These are phyloP conservation scores for Silene noctiflora DNA, from an alignment of 179 eudicot genomes.

Conservation along the genomic window DNA sequence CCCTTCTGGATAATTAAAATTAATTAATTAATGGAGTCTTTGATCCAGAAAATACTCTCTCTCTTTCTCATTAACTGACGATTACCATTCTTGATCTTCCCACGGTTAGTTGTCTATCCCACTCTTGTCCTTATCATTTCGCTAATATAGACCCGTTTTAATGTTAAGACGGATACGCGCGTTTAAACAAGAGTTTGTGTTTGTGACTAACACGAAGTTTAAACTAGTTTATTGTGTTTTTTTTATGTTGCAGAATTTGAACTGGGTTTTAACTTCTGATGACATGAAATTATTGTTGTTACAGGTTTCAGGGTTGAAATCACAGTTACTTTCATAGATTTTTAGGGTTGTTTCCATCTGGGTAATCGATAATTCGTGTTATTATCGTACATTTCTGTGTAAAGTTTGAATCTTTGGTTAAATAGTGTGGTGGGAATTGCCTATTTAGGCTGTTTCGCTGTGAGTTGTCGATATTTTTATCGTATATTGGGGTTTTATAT, in stretches of 20 bases:
- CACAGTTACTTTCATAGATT: not conserved
- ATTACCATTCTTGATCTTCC: not conserved
- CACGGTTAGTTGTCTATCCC: not conserved
- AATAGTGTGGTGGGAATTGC: conserved; percentile 17
- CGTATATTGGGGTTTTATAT: not conserved
- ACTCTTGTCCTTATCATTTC: not conserved
- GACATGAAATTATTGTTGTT: not conserved
- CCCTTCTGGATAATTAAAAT: not conserved
- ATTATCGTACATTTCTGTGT: not conserved
- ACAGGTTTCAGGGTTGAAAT: conserved; percentile 16
- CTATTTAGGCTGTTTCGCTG: not conserved
- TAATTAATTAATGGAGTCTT: not conserved
- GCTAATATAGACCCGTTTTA: too few relatives aligned
- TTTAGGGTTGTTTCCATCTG: conserved; percentile 9
- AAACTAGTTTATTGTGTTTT: too few relatives aligned
- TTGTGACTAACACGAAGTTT: too few relatives aligned
- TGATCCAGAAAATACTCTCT: not conserved
- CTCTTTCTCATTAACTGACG: not conserved
- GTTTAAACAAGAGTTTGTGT: too few relatives aligned
- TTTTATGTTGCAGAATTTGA: not conserved
- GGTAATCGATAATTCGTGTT: conserved; percentile 18
- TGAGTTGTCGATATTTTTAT: conserved; percentile 11
- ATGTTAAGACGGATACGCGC: too few relatives aligned
- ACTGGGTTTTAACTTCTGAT: not conserved
- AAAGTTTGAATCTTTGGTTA: conserved; percentile 16